Evolutionary conservation across 2,329 filamentous ascomycete species (phyloP), one percentile per base, ranked within the genome.

Genomic region (Diplodia seriata): DNA sequence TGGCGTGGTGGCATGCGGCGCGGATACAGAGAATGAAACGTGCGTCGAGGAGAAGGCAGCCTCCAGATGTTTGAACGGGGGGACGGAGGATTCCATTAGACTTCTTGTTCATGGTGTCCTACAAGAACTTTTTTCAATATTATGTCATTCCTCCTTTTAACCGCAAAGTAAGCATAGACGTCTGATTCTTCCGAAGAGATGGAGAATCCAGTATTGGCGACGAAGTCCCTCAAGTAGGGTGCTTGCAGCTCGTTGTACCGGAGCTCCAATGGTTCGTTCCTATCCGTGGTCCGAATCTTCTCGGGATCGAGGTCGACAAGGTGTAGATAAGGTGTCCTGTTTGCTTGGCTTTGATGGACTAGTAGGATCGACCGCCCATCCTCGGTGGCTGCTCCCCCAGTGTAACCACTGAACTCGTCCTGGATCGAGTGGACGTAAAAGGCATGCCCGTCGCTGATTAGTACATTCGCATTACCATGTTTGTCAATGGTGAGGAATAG

Each of bases 1-100:
- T 65, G 36, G 12, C 43, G n/a, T 65, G 62, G 62, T 65, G 62
- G 62, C 14, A 29, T 8, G 62, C 62, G 15, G 36, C 62, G 36
- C 54, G 62, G 14, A 65, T 31, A 18, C 49, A 65, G 15, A 55
- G 50, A 33, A 55, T 26, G 50, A 65, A 65, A 23, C n/a, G 62
- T 15, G 56, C 40, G 6, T 29, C 29, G 23, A 54, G 50, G 36
- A 54, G 50, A 55, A 23, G 20, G 14, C 26, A 15, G 31, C 20
- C 26, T 29, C 20, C 36, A 18, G 36, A 59, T n/a, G 56, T 26
- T 40, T 59, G 56, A 49, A 7, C 20, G 3, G 40, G 9, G 1
- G 9, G 15, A n/a, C 4, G 14, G 8, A 40, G 1, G 36, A 12
- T 15, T 8, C 6, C 18, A 20, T 47, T n/a, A 47, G 8, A 47